Base-by-base conservation (phyloP, 345 rosid species). In the Ceriops tagal region DNA sequence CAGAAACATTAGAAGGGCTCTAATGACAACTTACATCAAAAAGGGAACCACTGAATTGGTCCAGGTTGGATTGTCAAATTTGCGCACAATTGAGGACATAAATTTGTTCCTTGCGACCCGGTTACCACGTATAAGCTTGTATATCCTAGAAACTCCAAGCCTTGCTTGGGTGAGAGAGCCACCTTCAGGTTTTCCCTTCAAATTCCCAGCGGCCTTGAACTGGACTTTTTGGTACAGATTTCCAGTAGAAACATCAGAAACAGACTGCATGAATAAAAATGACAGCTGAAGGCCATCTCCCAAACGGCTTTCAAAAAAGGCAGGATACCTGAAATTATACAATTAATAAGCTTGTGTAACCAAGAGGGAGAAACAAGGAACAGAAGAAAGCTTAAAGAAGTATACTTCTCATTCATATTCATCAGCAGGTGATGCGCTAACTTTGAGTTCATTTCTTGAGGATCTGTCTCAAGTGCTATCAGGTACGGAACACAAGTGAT, bases 351-450 rank as follows among this genome's bases (percentile, higher is more conserved):
- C 75, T 56, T 51, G 21, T 34, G 56, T 52, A 67, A 73, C 53
- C 7, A 28, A 30, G 19, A 69, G 28, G 27, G 9, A 19, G 31
- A 26, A 46, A 20, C 16, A 24, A 21, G 19, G 18, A 47, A 47
- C 15, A 57, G 43, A 19, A 27, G 5, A 11, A 32, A 22, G 61
- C 53, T 37, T 31, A 27, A 34, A 61, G 83, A 71, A 58, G 71
- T 61, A 35, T 92, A 96, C 99, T 95, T 95, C 82, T 95, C 99
- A 80, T 95, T 92, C 99, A 95, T 95, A 76, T 95, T 95, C 96
- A 90, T 90, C 78, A 95, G 89, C 80, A 96, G 81, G 81, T 89
- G 98, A 86, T 96, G 99, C 35, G 98, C 96, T 89, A 92, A 82
- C 82, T 96, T 96, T 43, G 92, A 90, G 84, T 96, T 96, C 62